phyloP scores from a whole-genome alignment of 2,329 filamentous ascomycete species.

The Nannizziopsis arthrosporioides region DNA sequence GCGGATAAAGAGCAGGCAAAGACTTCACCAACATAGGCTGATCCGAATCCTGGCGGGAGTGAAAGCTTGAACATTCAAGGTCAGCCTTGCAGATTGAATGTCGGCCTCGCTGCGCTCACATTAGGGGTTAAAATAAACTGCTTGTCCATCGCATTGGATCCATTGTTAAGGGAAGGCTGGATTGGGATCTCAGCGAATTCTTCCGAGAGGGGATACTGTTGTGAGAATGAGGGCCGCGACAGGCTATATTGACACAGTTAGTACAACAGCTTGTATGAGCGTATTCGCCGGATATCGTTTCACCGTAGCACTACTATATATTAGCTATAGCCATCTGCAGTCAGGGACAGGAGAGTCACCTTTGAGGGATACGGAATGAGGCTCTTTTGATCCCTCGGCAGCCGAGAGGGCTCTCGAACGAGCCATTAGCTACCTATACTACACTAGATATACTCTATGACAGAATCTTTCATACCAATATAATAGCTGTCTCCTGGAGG shows the following conservation, averaged over 20 bases:
- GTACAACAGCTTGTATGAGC: neutral
- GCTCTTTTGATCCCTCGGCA: conserved; percentile 50
- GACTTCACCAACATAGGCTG: conserved; percentile 87
- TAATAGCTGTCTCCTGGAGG: no score
- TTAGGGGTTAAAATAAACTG: conserved; percentile 48
- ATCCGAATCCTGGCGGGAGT: conserved; percentile 81
- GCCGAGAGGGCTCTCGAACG: conserved; percentile 33
- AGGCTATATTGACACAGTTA: conserved; percentile 43
- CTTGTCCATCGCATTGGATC: conserved; percentile 38
- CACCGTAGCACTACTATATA: conserved; percentile 30
- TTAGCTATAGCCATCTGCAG: conserved; percentile 16
- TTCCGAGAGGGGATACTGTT: conserved; percentile 35
- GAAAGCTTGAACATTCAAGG: conserved; percentile 44
- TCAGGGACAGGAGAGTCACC: conserved; percentile 29
- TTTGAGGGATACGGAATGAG: conserved; percentile 67
- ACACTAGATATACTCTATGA: no score
- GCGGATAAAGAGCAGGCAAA: conserved; percentile 91
- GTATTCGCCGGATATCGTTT: neutral
- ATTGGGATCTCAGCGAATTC: conserved; percentile 41
- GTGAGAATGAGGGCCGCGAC: conserved; percentile 51
- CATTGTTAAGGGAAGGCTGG: conserved; percentile 65
- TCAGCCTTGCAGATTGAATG: conserved; percentile 1
- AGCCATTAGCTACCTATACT: conserved; percentile 24
- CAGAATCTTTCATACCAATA: no score
- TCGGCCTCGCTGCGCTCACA: conserved; percentile 21